These are phyloP conservation scores for Wallacemonas sp. DNA, from an alignment of 208 protist species.

Conservation along the genomic window DNA sequence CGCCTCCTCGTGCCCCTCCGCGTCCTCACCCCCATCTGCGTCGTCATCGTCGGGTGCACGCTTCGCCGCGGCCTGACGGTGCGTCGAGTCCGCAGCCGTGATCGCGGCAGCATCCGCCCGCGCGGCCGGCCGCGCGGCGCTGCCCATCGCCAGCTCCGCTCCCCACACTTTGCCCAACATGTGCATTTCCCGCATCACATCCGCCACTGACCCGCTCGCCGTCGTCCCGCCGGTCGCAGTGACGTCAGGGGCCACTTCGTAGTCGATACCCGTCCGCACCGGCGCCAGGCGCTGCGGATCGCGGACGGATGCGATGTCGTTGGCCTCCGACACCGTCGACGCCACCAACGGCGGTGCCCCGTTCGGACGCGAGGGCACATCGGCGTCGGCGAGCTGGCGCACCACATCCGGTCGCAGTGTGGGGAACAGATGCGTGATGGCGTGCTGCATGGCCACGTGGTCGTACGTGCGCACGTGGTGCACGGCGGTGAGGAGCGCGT, in stretches of 20 bases:
- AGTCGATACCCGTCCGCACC: conserved; percentile 13
- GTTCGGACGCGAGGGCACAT: conserved; percentile 19
- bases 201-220: conserved; percentile 4
- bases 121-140: too few relatives aligned
- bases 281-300: conserved; percentile 16
- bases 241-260: neutral
- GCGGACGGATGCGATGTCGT: neutral
- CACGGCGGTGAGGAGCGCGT: conserved; percentile 30
- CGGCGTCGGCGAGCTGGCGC: conserved; percentile 52
- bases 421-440: conserved; percentile 63
- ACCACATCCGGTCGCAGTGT: conserved; percentile 52
- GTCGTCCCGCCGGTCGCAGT: conserved; percentile 6
- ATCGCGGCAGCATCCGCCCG: too few relatives aligned
- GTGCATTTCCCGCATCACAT: conserved; percentile 37
- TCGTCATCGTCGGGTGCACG: too few relatives aligned
- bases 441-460: conserved; percentile 38
- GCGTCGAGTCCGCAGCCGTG: too few relatives aligned
- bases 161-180: conserved; percentile 44
- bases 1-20: neutral
- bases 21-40: neutral
- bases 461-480: conserved; percentile 32
- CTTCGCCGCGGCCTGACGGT: too few relatives aligned
- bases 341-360: conserved; percentile 13
- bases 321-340: conserved; percentile 11
- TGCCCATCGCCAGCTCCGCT: conserved; percentile 34